phyloP scores from a whole-genome alignment of 2,329 filamentous ascomycete species.

The Alternaria tenuissima region DNA sequence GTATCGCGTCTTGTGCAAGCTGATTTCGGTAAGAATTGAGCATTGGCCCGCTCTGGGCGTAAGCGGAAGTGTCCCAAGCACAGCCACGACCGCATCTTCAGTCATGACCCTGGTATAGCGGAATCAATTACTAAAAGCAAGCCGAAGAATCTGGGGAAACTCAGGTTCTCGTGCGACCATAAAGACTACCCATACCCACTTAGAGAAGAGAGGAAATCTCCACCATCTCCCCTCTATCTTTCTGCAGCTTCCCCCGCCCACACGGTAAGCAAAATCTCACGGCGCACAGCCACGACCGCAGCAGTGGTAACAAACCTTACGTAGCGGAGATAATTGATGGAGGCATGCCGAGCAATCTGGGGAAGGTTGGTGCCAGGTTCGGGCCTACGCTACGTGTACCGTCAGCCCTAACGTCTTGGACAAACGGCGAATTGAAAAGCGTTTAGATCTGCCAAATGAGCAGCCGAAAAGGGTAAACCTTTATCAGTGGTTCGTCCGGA shows the following conservation, averaged over 20 bases:
- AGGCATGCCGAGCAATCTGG: neutral
- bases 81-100: neutral
- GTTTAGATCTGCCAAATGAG: neutral
- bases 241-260: no score
- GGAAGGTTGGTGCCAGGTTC: neutral
- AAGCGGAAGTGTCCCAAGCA: neutral
- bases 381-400: neutral
- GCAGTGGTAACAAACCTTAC: neutral
- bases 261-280: neutral
- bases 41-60: neutral
- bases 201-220: neutral
- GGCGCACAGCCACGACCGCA: neutral
- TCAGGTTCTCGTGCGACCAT: neutral
- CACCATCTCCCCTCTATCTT: no score
- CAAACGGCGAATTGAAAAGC: neutral
- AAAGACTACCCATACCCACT: neutral
- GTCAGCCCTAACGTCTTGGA: conserved; percentile 1
- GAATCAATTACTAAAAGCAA: neutral
- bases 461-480: neutral
- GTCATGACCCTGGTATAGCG: neutral
- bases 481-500: neutral
- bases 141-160: neutral
- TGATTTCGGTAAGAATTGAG: neutral
- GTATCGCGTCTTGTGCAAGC: neutral
- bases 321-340: neutral